Evolutionary conservation across 805 yeast species (phyloP).

Genomic region (Saccharomycopsis synnaedendra): DNA sequence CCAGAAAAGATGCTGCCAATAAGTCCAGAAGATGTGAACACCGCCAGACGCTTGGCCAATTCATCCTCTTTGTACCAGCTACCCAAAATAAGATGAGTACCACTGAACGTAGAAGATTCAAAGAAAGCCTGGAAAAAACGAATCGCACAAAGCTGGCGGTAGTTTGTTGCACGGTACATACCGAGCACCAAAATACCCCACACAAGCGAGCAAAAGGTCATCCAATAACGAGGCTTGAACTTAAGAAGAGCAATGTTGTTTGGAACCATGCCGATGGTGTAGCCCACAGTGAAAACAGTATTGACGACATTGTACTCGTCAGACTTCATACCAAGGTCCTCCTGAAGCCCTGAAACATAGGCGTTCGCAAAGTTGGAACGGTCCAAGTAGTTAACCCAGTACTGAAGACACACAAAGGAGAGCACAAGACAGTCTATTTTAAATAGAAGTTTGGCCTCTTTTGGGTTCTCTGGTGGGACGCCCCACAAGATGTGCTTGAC

Average conservation of each 20-base stretch:
- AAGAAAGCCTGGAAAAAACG: constrained; percentile 59
- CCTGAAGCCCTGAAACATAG: constrained; percentile 52
- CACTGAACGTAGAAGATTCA: constrained; percentile 61
- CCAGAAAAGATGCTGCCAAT: constrained; percentile 55
- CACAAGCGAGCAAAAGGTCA: constrained; percentile 46
- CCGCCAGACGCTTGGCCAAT: constrained; percentile 49
- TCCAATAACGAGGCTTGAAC: constrained; percentile 39
- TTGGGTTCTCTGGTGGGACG: constrained; percentile 25
- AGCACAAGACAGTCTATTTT: constrained; percentile 48
- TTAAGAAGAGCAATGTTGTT: constrained; percentile 47
- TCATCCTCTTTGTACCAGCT: constrained; percentile 47
- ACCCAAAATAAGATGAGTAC: constrained; percentile 48
- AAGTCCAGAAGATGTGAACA: constrained; percentile 51
- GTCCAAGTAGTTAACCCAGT: constrained; percentile 62
- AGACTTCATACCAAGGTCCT: constrained; percentile 44
- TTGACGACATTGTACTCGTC: constrained; percentile 41
- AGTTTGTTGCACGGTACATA: constrained; percentile 37
- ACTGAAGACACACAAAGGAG: constrained; percentile 45
- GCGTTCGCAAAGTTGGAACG: constrained; percentile 52
- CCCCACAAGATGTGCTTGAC: background rate
- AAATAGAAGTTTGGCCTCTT: constrained; percentile 31
- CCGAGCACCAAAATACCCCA: constrained; percentile 62
- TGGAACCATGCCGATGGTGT: constrained; percentile 50
- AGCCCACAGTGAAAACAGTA: constrained; percentile 47
- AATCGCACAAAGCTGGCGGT: constrained; percentile 43